Evolutionary conservation across 2,329 filamentous ascomycete species (phyloP).

Genomic region (Diaporthe amygdali): DNA sequence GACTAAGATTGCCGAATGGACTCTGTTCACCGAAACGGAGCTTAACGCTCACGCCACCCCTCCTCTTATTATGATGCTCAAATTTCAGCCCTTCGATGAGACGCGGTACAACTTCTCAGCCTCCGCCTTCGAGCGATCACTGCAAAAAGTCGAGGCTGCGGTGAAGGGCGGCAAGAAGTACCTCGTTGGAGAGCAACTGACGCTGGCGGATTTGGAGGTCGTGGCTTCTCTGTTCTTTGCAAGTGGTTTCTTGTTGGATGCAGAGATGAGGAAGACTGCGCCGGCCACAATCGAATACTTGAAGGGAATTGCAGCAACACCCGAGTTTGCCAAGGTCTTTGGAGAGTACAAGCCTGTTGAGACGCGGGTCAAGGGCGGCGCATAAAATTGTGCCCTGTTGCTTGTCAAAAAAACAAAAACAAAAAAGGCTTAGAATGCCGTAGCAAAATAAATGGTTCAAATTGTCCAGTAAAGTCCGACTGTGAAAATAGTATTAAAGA

Average conservation of each 20-base stretch:
- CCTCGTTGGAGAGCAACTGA: conserved; percentile 43
- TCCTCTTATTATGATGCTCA: conserved; percentile 33
- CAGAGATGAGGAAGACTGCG: conserved; percentile 39
- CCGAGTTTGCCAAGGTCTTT: conserved; percentile 39
- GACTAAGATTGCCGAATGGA: conserved; percentile 51
- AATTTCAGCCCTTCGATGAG: conserved; percentile 35
- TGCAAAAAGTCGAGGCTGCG: conserved; percentile 36
- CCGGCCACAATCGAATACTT: conserved; percentile 40
- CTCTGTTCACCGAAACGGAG: conserved; percentile 46
- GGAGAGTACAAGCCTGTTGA: conserved; percentile 39
- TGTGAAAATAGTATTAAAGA: no score
- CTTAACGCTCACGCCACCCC: conserved; percentile 31
- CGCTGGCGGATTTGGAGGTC: conserved; percentile 44
- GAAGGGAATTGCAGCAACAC: conserved; percentile 34
- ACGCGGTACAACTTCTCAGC: conserved; percentile 28
- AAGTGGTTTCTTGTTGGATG: conserved; percentile 37
- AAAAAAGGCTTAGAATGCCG: neutral
- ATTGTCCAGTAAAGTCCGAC: no score
- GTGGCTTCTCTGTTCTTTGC: conserved; percentile 31
- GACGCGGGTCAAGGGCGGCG: conserved; percentile 28
- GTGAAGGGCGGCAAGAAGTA: conserved; percentile 41
- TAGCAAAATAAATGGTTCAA: neutral
- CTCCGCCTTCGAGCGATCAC: conserved; percentile 32
- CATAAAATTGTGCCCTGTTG: neutral
- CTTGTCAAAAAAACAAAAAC: neutral